Evolutionary conservation across 2,329 filamentous ascomycete species (phyloP), one percentile per base, ranked within the genome.

Genomic region (Blumeria hordei): DNA sequence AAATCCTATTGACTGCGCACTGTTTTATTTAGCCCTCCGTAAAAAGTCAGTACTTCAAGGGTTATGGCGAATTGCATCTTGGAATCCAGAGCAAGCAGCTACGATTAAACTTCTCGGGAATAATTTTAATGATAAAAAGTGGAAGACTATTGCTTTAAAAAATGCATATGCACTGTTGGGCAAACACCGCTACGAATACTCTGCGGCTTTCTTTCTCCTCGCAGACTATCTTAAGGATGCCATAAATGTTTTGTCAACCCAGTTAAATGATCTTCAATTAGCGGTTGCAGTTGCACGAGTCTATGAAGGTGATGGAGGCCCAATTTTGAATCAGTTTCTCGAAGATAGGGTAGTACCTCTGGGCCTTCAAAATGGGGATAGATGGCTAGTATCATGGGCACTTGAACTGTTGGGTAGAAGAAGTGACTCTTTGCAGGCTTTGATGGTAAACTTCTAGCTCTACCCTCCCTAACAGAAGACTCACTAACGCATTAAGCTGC

Each of bases 111-210:
- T 98, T 34, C 71, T 98, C 21, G 76, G 82, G n/a, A 93, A 95
- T 63, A 88, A 96, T 66, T 98, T 98, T 66, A 74, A 78, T 3
- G 85, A 94, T 58, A 75, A 81, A 0, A 83, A 85, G 61, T 96
- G 92, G 85, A 84, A 78, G 65, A 94, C 85, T 1, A 80, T 86
- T 4, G 92, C 92, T 0, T 71, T 94, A 57, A 98, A 98, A 69
- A 98, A 98, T 66, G 92, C 92, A 0, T 98, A 95, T 68, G 90
- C 92, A 2, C 69, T 98, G 55, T 81, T 98, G 64, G 92, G 90
- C 60, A 93, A 88, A 68, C 77, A 87, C 47, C 76, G 92, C 53
- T 95, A 95, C 66, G 87, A 86, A 68, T 98, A 98, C 64, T 88
- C 92, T 3, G 92, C 90, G 0, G 85, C 92, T 0, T 98, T 96